Base-by-base conservation (phyloP, 2,329 filamentous ascomycete species). In the Calonectria henricotiae region DNA sequence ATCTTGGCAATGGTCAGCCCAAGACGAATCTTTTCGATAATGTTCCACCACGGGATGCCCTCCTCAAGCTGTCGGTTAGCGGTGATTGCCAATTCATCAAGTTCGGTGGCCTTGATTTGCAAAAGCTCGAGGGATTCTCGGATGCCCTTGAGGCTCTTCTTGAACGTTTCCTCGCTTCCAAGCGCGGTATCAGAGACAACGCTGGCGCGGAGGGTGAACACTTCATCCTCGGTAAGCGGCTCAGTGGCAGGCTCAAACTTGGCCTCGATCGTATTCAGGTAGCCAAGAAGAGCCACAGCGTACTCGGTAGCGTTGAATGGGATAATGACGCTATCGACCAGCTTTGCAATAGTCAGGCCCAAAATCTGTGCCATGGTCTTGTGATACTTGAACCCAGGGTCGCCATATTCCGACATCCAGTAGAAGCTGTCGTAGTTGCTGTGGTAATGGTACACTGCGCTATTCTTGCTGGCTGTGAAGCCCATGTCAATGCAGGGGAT, bases 401-500 rank as follows among this genome's bases (percentile, higher is more conserved):
- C 95, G 47, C 94, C 94, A 72, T 89, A 96, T 27, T 88, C 89
- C 65, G 91, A 88, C 94, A 97, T 97, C 95, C 95, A 98, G 81
- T 92, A 86, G 81, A 95, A 96, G 77, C 91, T 94, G 80, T 97
- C 95, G 82, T 97, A 97, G 85, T 98, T 97, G 80, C 91, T 92
- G 83, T 98, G 95, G 81, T 98, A 98, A 77, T 94, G 92, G 79
- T 94, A 94, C 3, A 94, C 86, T 0, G 91, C 84, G 49, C 87
- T 86, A 1, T 82, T 79, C 0, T 75, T 68, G 27, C 81, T 81
- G 8, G 75, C 79, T 17, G 80, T 80, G 77, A 93, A 94, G 30
- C 88, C 87, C 62, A 93, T 86, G 77, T 93, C 90, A 15, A 93
- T 79, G 71, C 87, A 90, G 8, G 92, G 87, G 46, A 94, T 85